Evolutionary conservation across 306 rosid species (phyloP).

Genomic region (Quercus suber): DNA sequence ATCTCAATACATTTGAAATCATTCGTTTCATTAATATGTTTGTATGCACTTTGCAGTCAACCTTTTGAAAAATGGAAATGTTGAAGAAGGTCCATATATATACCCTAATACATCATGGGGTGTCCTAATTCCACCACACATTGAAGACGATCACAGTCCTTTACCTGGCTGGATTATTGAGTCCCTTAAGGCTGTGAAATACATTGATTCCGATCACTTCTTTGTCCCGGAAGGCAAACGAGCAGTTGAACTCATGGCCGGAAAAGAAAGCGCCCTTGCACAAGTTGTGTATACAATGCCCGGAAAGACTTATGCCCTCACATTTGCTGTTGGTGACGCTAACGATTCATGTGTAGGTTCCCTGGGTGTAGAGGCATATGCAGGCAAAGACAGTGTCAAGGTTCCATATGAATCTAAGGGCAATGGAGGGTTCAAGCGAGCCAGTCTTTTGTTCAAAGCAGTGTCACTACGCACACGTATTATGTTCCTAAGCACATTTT

Average conservation of each 20-base stretch:
- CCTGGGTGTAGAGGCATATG: constrained; percentile 61
- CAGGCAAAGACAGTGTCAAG: constrained; percentile 40
- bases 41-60: constrained; percentile 38
- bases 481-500: constrained; percentile 58
- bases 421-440: constrained; percentile 53
- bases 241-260: constrained; percentile 76
- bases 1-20: background rate
- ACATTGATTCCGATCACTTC: constrained; percentile 69
- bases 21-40: background rate
- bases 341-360: constrained; percentile 65
- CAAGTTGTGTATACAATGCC: constrained; percentile 49
- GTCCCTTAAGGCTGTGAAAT: constrained; percentile 81
- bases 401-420: constrained; percentile 59
- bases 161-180: constrained; percentile 86
- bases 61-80: constrained; percentile 68
- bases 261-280: constrained; percentile 73
- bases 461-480: constrained; percentile 43
- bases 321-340: constrained; percentile 75
- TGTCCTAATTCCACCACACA: constrained; percentile 67
- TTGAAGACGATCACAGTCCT: constrained; percentile 66
- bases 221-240: constrained; percentile 60
- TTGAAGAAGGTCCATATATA: constrained; percentile 76
- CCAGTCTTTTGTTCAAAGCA: constrained; percentile 54
- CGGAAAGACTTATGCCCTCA: constrained; percentile 48
- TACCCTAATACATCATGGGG: constrained; percentile 56